Base-by-base conservation (phyloP, 306 rosid genomes). In the Casuarina cunninghamiana region DNA sequence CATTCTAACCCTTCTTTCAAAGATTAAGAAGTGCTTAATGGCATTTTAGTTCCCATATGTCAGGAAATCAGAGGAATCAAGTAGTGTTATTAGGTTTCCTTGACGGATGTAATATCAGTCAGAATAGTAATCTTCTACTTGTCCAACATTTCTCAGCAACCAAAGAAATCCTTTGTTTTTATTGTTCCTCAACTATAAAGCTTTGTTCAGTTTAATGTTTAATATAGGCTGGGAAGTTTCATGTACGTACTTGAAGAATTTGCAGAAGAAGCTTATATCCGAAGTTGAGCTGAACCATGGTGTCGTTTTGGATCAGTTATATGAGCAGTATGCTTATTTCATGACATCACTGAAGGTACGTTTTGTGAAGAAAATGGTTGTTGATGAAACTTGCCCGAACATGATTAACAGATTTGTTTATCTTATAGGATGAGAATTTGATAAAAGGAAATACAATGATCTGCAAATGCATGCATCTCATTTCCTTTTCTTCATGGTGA, bases 401-500 rank as follows among this genome's bases (percentile, higher is more conserved):
- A 77, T 66, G 42, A 61, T 77, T 78, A 41, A 82, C 79, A 9
- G 57, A 53, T 10, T 72, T 38, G 26, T 54, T 63, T 53, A 48
- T 82, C 75, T 82, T 78, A 71, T 74, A 90, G 96, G 97, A 87
- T 77, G 84, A 75, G 55, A 73, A 76, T 81, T 65, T 72, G 54
- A 89, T 81, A 55, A 84, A 83, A 74, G 83, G 79, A 58, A 83
- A 74, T 81, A 80, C 82, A 60, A 86, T 89, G 72, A 68, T 94
- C 78, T 76, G 82, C 90, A 94, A 94, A 84, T 85, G 68, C 78
- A 81, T 92, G 26, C 26, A 21, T 21, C 79, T 94, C 97, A 8
- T 92, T 89, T 83, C 76, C 90, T 84, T 90, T 89, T 80, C 91
- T 88, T 65, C 81, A 83, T 69, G 97, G 97, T 92, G 83, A 89